A percentile compares a stretch with the other conserved stretches of the same genome.
Evolutionary conservation across 1,139 yeast genomes (phyloP).

Genomic region (Ogataea hybrid): DNA sequence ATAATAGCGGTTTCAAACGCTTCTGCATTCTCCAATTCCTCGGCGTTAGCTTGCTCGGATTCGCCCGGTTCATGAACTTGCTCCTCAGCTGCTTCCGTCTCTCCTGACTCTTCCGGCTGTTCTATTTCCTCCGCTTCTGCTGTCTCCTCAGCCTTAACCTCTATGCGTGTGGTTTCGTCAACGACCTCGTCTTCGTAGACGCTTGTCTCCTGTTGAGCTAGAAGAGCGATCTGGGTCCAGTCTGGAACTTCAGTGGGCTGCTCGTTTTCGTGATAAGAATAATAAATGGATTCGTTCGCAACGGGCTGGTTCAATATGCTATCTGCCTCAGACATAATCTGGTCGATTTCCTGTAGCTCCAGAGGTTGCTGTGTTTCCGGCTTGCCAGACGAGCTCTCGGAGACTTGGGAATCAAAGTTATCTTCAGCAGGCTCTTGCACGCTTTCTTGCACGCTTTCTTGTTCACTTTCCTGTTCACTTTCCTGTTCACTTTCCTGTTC

Average conservation of each 20-base stretch:
- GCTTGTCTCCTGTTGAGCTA: conserved; percentile 13
- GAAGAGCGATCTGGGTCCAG: conserved; percentile 11
- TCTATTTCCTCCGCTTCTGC: background rate
- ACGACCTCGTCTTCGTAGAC: conserved; percentile 8
- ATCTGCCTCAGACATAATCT: conserved; percentile 4
- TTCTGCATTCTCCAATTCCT: no score
- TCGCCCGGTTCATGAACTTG: no score
- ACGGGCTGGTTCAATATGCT: background rate
- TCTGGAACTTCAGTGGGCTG: conserved; percentile 3
- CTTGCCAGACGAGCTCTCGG: no score
- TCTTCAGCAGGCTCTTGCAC: background rate
- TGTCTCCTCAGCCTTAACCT: conserved; percentile 10
- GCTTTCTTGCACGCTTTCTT: no score
- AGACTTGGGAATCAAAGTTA: no score
- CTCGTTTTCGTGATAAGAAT: conserved; percentile 3
- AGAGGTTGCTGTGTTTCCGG: background rate
- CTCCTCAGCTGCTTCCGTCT: background rate
- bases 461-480: no score
- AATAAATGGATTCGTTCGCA: conserved; percentile 2
- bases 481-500: background rate
- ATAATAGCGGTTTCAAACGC: no score
- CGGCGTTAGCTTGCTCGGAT: no score
- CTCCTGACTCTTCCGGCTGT: background rate
- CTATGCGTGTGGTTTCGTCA: conserved; percentile 7
- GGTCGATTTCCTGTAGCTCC: conserved; percentile 1